Conservation (phyloP, 176 grass and related monocot genomes). For the Aegilops umbellulata region DNA sequence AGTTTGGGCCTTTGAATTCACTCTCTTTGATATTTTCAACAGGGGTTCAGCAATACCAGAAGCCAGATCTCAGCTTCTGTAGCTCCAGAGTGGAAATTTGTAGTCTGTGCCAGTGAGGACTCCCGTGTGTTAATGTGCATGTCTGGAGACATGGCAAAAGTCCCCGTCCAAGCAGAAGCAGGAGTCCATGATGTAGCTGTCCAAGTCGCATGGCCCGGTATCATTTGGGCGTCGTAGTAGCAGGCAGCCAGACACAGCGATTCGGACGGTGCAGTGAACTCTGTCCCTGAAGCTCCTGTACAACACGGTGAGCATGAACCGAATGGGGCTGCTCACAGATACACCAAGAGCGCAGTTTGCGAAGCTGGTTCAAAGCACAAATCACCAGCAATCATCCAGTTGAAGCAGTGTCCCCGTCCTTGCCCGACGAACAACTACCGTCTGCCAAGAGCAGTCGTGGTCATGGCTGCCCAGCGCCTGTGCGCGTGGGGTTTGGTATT, state of each 20-base stretch:
- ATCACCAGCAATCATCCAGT: slow-evolving; percentile 10
- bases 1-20: neutral
- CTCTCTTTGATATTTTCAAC: neutral
- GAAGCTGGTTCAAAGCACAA: neutral
- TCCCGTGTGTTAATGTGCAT: slow-evolving; percentile 56
- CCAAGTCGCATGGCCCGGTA: slow-evolving; percentile 66
- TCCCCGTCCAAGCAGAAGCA: slow-evolving; percentile 50
- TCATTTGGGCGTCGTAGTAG: slow-evolving; percentile 31
- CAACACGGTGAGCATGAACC: slow-evolving; percentile 23
- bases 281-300: slow-evolving; percentile 20
- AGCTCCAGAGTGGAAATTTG: slow-evolving; percentile 70
- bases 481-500: slow-evolving; percentile 83
- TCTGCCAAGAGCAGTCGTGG: slow-evolving; percentile 47
- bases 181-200: slow-evolving; percentile 61
- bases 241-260: slow-evolving; percentile 30
- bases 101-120: slow-evolving; percentile 80
- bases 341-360: slow-evolving; percentile 2
- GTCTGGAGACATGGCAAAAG: slow-evolving; percentile 79
- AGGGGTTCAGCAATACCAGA: slow-evolving; percentile 76
- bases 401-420: slow-evolving; percentile 31
- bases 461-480: slow-evolving; percentile 32
- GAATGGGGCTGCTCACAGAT: slow-evolving; percentile 26
- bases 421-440: slow-evolving; percentile 44
- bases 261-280: slow-evolving; percentile 35
- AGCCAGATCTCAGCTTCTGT: slow-evolving; percentile 88